phyloP scores from a whole-genome alignment of 1,284 basidiomycete species.

The Lentinus polychrous region DNA sequence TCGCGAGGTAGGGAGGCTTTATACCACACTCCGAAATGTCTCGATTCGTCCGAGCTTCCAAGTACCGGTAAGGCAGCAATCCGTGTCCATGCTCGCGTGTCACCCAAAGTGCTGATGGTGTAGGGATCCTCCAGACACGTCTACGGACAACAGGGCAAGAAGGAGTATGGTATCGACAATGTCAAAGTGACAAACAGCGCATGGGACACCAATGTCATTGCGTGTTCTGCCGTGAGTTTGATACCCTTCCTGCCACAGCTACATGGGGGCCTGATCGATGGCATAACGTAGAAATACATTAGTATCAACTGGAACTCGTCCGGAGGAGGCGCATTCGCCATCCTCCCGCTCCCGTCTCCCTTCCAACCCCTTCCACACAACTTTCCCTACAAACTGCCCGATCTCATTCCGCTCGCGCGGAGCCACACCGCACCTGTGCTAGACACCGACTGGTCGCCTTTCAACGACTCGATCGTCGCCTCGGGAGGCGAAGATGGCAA shows the following conservation, averaged over 20 bases:
- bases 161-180: slow-evolving; percentile 83
- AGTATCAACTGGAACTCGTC: slow-evolving; percentile 94
- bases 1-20: background rate
- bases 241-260: slow-evolving; percentile 6
- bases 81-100: background rate
- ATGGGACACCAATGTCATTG: slow-evolving; percentile 94
- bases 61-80: slow-evolving; percentile 53
- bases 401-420: slow-evolving; percentile 88
- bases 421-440: slow-evolving; percentile 83
- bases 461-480: slow-evolving; percentile 86
- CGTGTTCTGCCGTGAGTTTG: slow-evolving; percentile 75
- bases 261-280: background rate
- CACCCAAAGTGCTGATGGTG: background rate
- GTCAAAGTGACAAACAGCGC: slow-evolving; percentile 86
- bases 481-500: slow-evolving; percentile 94
- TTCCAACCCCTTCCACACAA: slow-evolving; percentile 47
- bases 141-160: slow-evolving; percentile 81
- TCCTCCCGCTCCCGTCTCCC: slow-evolving; percentile 81
- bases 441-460: slow-evolving; percentile 96
- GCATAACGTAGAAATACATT: slow-evolving; percentile 60
- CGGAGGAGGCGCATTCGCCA: slow-evolving; percentile 92
- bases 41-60: slow-evolving; percentile 65
- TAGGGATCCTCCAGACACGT: slow-evolving; percentile 51
- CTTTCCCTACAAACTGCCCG: slow-evolving; percentile 81
- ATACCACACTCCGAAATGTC: slow-evolving; percentile 40